These are phyloP conservation scores for Ophiostoma ips DNA, from an alignment of 2,329 filamentous ascomycete genomes.

Conservation along the genomic window DNA sequence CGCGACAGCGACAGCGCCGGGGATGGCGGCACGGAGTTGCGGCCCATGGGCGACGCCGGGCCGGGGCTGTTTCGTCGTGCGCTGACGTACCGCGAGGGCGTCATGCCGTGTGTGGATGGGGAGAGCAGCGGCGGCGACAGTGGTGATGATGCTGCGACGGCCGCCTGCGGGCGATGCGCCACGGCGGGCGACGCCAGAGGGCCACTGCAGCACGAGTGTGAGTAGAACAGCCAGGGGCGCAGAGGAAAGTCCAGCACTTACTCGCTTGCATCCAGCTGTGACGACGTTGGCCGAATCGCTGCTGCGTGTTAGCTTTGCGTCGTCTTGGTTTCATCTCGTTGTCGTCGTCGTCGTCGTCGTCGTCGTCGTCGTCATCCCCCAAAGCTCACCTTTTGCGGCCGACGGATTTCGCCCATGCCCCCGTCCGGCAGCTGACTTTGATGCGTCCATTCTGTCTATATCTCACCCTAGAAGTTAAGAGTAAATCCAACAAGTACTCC, in stretches of 20 bases:
- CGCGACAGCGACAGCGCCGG: background rate
- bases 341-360: background rate
- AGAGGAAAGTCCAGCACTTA: conserved; percentile 28
- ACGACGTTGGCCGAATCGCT: conserved; percentile 49
- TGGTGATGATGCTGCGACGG: conserved; percentile 13
- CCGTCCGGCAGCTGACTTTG: conserved; percentile 6
- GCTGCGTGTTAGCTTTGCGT: background rate
- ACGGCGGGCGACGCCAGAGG: conserved; percentile 14
- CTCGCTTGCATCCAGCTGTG: conserved; percentile 64
- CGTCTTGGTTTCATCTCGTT: background rate
- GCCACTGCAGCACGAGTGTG: conserved; percentile 12
- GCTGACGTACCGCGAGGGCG: conserved; percentile 9
- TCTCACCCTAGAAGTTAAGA: too few relatives aligned
- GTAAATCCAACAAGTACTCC: too few relatives aligned
- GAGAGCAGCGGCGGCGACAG: conserved; percentile 7
- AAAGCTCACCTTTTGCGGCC: conserved; percentile 22
- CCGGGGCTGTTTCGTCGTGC: conserved; percentile 3
- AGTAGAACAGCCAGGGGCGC: background rate
- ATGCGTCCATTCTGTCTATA: conserved; percentile 12
- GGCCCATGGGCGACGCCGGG: conserved; percentile 5
- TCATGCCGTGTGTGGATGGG: conserved; percentile 1
- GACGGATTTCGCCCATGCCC: conserved; percentile 26
- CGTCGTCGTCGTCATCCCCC: too few relatives aligned
- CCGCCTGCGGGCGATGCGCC: conserved; percentile 9
- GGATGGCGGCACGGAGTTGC: background rate